Base-by-base conservation (phyloP, 441 rosid species). In the Arabidopsis lyrata region DNA sequence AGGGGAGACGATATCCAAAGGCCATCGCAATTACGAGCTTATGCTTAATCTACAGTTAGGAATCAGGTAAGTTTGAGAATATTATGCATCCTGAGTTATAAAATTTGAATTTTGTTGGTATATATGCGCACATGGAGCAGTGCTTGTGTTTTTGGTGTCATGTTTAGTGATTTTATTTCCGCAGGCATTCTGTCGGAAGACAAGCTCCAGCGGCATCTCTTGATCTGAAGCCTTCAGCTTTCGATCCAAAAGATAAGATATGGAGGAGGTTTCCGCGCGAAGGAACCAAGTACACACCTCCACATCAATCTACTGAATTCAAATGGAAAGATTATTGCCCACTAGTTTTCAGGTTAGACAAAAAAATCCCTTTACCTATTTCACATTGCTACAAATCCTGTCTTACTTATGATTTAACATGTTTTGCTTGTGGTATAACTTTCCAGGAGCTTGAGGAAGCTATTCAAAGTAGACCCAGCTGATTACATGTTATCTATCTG, bases 241-340 rank as follows among this genome's bases (percentile, higher is more conserved):
- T 89, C 66, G 95, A 89, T 58, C 95, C 95, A 3, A 89, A 81
- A 76, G 90, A 89, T 70, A 89, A 87, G 65, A 72, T 89, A 15
- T 89, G 95, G 95, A 89, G 92, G 16, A 87, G 83, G 70, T 89
- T 87, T 68, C 90, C 92, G 13, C 66, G 89, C 0, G 94, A 87
- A 63, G 94, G 94, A 79, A 74, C 86, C 41, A 89, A 89, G 75
- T 73, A 87, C 68, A 89, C 94, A 44, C 94, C 92, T 38, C 94
- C 94, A 4, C 94, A 89, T 74, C 87, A 81, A 63, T 89, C 95
- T 18, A 66, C 68, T 64, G 95, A 89, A 45, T 89, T 89, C 69
- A 86, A 73, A 84, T 89, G 95, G 95, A 89, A 89, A 78, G 95
- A 89, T 78, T 89, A 89, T 55, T 87, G 95, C 36, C 92, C 95